Evolutionary conservation across 179 eudicot species (phyloP).

Genomic region (Dionaea muscipula): DNA sequence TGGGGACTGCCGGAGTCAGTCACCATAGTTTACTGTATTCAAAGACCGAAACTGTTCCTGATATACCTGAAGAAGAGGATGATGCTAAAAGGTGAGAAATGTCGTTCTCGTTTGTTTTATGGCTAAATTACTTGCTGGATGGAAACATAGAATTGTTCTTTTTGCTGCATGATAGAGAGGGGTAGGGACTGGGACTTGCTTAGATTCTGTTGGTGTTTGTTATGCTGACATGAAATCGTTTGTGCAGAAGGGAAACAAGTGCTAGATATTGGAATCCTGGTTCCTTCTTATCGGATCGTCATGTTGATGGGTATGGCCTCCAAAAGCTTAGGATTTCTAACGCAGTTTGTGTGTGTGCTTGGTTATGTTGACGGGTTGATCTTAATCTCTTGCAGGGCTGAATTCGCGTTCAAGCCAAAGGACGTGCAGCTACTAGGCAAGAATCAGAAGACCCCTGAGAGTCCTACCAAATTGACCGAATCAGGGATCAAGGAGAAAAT

Average conservation of each 20-base stretch:
- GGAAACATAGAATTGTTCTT: too few species aligned
- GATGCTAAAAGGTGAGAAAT: constrained; percentile 41
- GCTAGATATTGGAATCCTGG: constrained; percentile 24
- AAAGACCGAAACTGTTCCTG: constrained; percentile 61
- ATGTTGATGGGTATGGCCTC: constrained; percentile 51
- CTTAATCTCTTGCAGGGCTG: constrained; percentile 28
- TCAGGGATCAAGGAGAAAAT: constrained; percentile 57
- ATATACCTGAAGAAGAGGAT: constrained; percentile 37
- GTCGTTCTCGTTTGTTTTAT: neutral
- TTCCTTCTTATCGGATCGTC: constrained; percentile 36
- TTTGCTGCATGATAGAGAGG: too few species aligned
- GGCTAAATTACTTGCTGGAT: too few species aligned
- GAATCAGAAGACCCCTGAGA: constrained; percentile 23
- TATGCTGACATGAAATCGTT: neutral
- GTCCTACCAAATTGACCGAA: constrained; percentile 31
- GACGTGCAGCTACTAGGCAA: constrained; percentile 33
- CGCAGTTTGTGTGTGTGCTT: neutral
- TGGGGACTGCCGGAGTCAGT: constrained; percentile 91
- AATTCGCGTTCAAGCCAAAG: constrained; percentile 75
- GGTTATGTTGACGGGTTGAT: neutral
- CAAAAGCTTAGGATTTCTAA: too few species aligned
- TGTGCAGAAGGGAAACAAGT: constrained; percentile 26
- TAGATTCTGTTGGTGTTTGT: neutral
- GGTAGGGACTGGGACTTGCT: too few species aligned
- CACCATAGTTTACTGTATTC: constrained; percentile 92